Conservation (phyloP, 805 yeast genomes). For the Ogataea nonfermentans region DNA sequence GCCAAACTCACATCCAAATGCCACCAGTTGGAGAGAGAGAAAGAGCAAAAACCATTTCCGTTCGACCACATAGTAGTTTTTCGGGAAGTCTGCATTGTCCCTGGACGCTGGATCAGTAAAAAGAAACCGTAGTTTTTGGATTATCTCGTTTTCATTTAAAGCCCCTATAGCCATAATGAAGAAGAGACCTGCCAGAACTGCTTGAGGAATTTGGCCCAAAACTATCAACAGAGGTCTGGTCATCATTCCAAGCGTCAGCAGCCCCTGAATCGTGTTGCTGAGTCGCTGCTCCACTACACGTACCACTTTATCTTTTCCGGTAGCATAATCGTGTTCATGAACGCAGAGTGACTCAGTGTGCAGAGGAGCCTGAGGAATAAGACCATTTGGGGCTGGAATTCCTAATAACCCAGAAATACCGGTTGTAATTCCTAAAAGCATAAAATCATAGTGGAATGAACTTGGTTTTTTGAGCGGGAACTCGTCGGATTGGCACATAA, state of each 20-base stretch:
- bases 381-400: slow-evolving; percentile 93
- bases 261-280: slow-evolving; percentile 82
- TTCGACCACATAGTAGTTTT: slow-evolving; percentile 28
- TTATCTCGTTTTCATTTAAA: slow-evolving; percentile 61
- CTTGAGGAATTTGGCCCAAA: slow-evolving; percentile 84
- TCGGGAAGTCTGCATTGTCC: slow-evolving; percentile 18
- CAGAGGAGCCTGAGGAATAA: slow-evolving; percentile 95
- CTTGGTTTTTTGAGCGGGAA: slow-evolving; percentile 84
- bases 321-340: slow-evolving; percentile 38
- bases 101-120: slow-evolving; percentile 52
- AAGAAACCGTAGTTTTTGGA: slow-evolving; percentile 59
- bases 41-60: slow-evolving; percentile 55
- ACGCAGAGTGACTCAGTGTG: slow-evolving; percentile 80
- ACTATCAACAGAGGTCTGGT: slow-evolving; percentile 80
- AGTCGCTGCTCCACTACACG: slow-evolving; percentile 86
- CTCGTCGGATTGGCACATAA: slow-evolving; percentile 85
- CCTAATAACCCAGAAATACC: slow-evolving; percentile 87
- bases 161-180: slow-evolving; percentile 92
- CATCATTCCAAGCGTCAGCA: slow-evolving; percentile 84
- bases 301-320: slow-evolving; percentile 34
- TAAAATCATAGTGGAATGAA: slow-evolving; percentile 89
- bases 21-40: slow-evolving; percentile 55
- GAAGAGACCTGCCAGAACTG: slow-evolving; percentile 87
- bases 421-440: slow-evolving; percentile 79
- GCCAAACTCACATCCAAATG: slow-evolving; percentile 77